Evolutionary conservation across 371 early-diverging fungal species (phyloP).

Genomic region (Coemansia sp.): DNA sequence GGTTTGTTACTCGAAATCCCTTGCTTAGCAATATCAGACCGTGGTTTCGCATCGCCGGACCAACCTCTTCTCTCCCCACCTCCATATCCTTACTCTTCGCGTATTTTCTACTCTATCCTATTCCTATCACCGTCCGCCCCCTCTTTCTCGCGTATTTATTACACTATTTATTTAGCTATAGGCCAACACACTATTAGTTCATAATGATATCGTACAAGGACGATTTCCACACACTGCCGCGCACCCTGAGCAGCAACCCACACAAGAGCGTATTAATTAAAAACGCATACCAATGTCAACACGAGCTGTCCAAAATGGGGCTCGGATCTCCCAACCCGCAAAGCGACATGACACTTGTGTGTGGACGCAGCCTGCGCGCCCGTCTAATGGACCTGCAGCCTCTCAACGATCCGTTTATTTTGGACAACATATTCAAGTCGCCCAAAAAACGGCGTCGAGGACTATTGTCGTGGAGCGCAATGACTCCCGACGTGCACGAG

Average conservation of each 20-base stretch:
- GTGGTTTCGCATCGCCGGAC: not conserved
- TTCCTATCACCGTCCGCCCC: not conserved
- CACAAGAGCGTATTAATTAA: constrained; percentile 38
- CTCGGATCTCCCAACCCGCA: constrained; percentile 11
- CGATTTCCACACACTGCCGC: constrained; percentile 22
- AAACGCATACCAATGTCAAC: constrained; percentile 38
- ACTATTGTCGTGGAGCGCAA: constrained; percentile 41
- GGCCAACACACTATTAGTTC: not conserved
- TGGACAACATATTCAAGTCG: constrained; percentile 48
- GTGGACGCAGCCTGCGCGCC: constrained; percentile 12
- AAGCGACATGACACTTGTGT: constrained; percentile 34
- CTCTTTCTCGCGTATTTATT: not conserved
- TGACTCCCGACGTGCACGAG: not conserved
- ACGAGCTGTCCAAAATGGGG: constrained; percentile 17
- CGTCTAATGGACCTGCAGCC: constrained; percentile 40
- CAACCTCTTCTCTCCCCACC: not conserved
- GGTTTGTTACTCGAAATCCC: not conserved
- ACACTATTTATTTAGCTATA: not conserved
- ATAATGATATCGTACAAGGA: constrained; percentile 23
- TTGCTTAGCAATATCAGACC: constrained; percentile 8
- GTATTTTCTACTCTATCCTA: not conserved
- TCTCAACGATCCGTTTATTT: constrained; percentile 38
- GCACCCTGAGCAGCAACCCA: constrained; percentile 35
- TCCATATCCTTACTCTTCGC: not conserved
- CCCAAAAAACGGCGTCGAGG: constrained; percentile 46